Percentiles rank a stretch among this genome's conserved stretches.
Evolutionary conservation across 129 eudicot species (phyloP).

Genomic region (Saposhnikovia divaricata): DNA sequence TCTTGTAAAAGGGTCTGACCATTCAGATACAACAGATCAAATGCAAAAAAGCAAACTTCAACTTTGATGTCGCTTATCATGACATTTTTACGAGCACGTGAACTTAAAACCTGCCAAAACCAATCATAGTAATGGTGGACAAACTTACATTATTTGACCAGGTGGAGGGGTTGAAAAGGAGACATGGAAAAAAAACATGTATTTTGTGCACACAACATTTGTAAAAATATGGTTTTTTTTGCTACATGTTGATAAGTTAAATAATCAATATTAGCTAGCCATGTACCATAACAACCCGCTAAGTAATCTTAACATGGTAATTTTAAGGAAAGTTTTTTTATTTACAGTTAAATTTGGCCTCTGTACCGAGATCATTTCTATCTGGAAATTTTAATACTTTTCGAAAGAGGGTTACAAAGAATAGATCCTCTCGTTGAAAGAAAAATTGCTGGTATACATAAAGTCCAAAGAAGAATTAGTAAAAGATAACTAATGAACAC

Average conservation of each 20-base stretch:
- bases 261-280: neutral
- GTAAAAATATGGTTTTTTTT: neutral
- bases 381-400: neutral
- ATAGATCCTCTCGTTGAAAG: neutral
- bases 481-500: neutral
- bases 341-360: neutral
- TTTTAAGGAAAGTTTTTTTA: neutral
- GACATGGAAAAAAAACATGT: neutral
- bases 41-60: conserved; percentile 78
- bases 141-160: neutral
- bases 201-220: neutral
- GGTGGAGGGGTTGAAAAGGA: neutral
- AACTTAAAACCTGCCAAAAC: conserved; percentile 55
- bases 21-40: conserved; percentile 68
- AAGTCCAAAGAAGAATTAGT: neutral
- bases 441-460: neutral
- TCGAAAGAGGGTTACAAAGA: neutral
- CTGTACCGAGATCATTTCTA: neutral
- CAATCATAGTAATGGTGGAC: neutral
- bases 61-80: conserved; percentile 66
- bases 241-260: neutral
- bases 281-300: neutral
- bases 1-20: conserved; percentile 75
- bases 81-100: conserved; percentile 94
- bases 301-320: neutral